phyloP scores from a whole-genome alignment of 1,284 basidiomycete species.

The Vanrija sp. region DNA sequence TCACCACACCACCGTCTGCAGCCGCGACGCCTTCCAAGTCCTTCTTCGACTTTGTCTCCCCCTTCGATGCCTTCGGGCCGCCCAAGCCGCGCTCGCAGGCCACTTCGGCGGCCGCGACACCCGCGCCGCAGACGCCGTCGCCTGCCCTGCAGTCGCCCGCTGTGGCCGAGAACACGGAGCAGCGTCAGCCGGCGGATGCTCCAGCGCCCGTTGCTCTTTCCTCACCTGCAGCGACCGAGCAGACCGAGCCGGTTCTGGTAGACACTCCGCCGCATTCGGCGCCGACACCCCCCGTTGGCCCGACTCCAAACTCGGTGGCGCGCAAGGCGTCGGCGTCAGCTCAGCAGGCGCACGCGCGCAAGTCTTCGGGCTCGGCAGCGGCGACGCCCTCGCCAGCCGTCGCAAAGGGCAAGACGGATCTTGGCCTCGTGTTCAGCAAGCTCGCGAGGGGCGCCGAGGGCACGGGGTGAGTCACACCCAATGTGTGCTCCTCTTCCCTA shows the following conservation, averaged over 20 bases:
- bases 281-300: too few species aligned
- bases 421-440: slow-evolving; percentile 14
- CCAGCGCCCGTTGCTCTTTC: background rate
- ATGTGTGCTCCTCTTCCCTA: background rate
- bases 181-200: background rate
- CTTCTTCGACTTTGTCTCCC: slow-evolving; percentile 44
- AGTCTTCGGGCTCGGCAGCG: background rate
- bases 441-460: slow-evolving; percentile 17
- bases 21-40: slow-evolving; percentile 21
- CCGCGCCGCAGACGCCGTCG: background rate
- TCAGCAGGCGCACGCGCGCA: background rate
- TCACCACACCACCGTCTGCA: background rate
- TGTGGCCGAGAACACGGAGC: too few species aligned
- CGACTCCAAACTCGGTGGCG: background rate
- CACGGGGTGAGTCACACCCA: slow-evolving; percentile 14
- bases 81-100: slow-evolving; percentile 10
- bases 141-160: background rate
- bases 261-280: background rate
- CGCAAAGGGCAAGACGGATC: slow-evolving; percentile 4
- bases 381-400: background rate
- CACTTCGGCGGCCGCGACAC: background rate
- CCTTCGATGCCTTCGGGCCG: slow-evolving; percentile 40
- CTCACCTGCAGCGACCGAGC: background rate
- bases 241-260: background rate
- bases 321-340: background rate